A percentile compares a stretch with the other conserved stretches of the same genome.
Evolutionary conservation across 2,329 filamentous ascomycete species (phyloP).

Genomic region (Monosporascus sp.): DNA sequence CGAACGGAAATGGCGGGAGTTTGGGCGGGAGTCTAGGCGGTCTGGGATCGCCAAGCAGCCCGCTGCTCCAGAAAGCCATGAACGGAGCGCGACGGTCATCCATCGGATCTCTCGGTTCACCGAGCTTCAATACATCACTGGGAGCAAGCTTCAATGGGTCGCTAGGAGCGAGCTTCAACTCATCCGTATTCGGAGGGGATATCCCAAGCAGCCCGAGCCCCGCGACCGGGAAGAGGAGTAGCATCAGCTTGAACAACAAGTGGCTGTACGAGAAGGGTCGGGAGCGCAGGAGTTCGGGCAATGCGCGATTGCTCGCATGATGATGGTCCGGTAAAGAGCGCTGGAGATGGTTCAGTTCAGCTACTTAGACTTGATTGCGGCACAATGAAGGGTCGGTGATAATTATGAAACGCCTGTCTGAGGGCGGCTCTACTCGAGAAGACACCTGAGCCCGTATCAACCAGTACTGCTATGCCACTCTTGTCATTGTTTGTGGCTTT

Average conservation of each 20-base stretch:
- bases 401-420: not conserved
- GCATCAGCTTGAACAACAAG: conserved; percentile 79
- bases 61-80: conserved; percentile 64
- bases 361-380: no score
- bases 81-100: conserved; percentile 54
- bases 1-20: conserved; percentile 19
- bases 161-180: conserved; percentile 32
- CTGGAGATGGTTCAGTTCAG: no score
- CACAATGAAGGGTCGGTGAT: not conserved
- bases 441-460: not conserved
- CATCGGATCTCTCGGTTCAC: conserved; percentile 49
- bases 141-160: conserved; percentile 47
- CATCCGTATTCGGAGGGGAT: conserved; percentile 47
- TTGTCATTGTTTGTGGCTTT: no score
- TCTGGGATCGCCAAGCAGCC: conserved; percentile 44
- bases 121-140: conserved; percentile 50
- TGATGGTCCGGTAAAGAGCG: not conserved
- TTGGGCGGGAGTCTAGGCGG: conserved; percentile 24
- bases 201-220: conserved; percentile 69
- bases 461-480: no score
- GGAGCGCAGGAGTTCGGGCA: conserved; percentile 40
- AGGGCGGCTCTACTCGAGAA: not conserved
- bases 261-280: conserved; percentile 88
- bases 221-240: conserved; percentile 58
- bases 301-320: conserved; percentile 29